phyloP scores from a whole-genome alignment of 2,329 filamentous ascomycete species.

The Chaetomiaceae sp. region DNA sequence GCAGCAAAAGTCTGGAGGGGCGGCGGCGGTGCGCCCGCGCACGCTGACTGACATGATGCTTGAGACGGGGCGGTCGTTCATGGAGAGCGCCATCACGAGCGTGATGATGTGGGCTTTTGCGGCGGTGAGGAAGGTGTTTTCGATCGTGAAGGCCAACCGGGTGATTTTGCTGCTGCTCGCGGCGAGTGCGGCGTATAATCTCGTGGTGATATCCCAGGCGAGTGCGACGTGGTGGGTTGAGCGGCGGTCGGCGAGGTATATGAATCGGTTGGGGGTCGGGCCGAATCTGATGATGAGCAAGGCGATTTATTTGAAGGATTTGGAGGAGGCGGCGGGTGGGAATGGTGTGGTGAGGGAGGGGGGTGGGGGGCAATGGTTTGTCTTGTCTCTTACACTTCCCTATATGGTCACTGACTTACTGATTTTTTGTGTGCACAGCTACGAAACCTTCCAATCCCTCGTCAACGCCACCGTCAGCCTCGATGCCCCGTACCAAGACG shows the following conservation, averaged over 20 bases:
- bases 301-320: conserved; percentile 75
- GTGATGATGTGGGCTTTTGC: conserved; percentile 74
- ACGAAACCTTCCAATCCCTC: conserved; percentile 58
- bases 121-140: conserved; percentile 60
- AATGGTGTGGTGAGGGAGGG: conserved; percentile 31
- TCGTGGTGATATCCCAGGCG: conserved; percentile 69
- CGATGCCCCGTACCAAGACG: conserved; percentile 52
- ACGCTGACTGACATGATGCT: conserved; percentile 65
- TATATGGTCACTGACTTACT: background rate
- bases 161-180: conserved; percentile 66
- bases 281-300: conserved; percentile 80
- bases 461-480: conserved; percentile 54
- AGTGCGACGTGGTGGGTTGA: conserved; percentile 81
- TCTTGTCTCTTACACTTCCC: background rate
- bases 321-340: conserved; percentile 57
- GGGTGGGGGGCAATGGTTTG: conserved; percentile 48
- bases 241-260: conserved; percentile 72
- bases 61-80: conserved; percentile 67
- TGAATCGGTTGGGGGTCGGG: conserved; percentile 73
- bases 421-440: conserved; percentile 37
- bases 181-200: conserved; percentile 67
- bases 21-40: conserved; percentile 53
- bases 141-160: conserved; percentile 66
- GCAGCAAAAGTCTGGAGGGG: conserved; percentile 30
- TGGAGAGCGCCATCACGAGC: conserved; percentile 69